Evolutionary conservation across 2,329 filamentous ascomycete species (phyloP), one percentile per base, ranked within the genome.

Genomic region (Botrytis byssoidea): DNA sequence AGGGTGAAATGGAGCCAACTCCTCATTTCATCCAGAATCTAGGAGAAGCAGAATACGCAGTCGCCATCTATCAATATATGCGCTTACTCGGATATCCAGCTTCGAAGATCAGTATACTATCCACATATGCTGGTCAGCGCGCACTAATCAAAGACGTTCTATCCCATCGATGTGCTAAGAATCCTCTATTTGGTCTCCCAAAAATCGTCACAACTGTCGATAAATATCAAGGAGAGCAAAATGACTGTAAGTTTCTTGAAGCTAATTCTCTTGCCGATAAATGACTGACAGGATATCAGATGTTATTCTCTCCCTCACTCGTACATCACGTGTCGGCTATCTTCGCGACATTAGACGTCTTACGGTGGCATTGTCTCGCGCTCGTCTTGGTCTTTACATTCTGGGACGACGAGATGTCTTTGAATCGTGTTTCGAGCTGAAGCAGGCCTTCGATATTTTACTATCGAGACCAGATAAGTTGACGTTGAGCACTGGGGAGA

Each of bases 211-310:
- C 93, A 5, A 99, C 97, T 8, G 95, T 99, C 76, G 96, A 99
- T 85, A 98, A 97, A 82, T 99, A 98, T 80, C 96, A 99, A 85
- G 97, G 96, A 82, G 96, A 99, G 85, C 96, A 99, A 83, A 99
- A 99, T 83, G 96, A 99, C 81, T 98, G 93, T 96, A 87, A 87
- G 92, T 89, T 73, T 57, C 44, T 32, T 9, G 14, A 25, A n/a
- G 37, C 22, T n/a, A 14, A 32, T 25, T n/a, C 29, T 48, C 20
- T 65, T 55, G 42, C 48, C 55, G n/a, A n/a, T 32, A 71, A 25
- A 55, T 25, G 32, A 40, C 74, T 79, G 77, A 79, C 60, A 44
- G 10, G 29, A 46, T 48, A 55, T 61, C 51, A 96, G 93, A 98
- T 80, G 90, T 99, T 78, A 97, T 99, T 79, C 89, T 99, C 73